These are phyloP conservation scores for Cyclostephanos tholiformis DNA, from an alignment of 108 stramenopile species.

Conservation along the genomic window DNA sequence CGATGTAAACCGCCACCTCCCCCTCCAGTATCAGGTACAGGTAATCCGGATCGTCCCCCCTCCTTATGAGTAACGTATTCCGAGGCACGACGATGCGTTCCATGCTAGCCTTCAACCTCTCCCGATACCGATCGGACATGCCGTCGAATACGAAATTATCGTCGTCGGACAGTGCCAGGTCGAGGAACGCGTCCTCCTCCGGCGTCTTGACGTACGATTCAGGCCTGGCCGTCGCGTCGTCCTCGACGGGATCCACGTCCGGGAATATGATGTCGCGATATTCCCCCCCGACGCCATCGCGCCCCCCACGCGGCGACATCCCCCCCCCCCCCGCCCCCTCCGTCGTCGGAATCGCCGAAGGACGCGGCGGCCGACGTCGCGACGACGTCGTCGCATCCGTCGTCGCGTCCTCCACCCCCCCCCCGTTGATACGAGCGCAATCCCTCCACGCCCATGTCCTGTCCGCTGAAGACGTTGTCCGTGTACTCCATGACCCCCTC, in stretches of 20 bases:
- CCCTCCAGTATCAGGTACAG: constrained; percentile 37
- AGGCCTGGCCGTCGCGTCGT: background rate
- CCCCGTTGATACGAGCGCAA: constrained; percentile 9
- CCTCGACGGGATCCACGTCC: background rate
- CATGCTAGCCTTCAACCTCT: constrained; percentile 31
- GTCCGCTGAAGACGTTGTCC: constrained; percentile 41
- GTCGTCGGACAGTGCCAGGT: constrained; percentile 32
- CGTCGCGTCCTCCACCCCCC: background rate
- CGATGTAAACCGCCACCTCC: constrained; percentile 41
- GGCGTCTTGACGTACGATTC: constrained; percentile 9
- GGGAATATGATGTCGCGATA: too few species aligned
- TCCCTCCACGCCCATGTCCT: constrained; percentile 37
- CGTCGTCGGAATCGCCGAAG: background rate
- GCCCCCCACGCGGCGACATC: background rate
- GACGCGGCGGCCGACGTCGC: background rate
- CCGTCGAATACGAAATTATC: constrained; percentile 45
- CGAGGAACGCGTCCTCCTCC: constrained; percentile 41
- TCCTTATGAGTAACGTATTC: constrained; percentile 30
- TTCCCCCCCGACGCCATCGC: too few species aligned
- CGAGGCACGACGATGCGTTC: constrained; percentile 34
- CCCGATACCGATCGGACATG: constrained; percentile 25
- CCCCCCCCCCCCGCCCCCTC: background rate
- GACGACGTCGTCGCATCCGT: background rate
- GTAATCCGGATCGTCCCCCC: constrained; percentile 36
- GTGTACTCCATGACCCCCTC: constrained; percentile 31